Evolutionary conservation across 805 yeast species (phyloP).

Genomic region (Komagataella kurtzmanii): DNA sequence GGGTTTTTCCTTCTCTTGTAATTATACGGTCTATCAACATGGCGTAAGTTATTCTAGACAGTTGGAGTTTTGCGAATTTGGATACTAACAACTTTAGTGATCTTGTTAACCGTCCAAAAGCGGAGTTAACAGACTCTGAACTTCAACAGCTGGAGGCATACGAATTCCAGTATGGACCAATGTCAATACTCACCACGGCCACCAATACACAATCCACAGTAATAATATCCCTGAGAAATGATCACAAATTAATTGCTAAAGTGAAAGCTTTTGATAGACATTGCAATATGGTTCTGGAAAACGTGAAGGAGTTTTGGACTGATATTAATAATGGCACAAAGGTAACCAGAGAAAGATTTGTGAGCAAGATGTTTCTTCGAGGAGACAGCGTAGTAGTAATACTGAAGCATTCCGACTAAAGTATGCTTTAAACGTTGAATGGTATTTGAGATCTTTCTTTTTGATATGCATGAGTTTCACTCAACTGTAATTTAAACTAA

Average conservation of each 20-base stretch:
- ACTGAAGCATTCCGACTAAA: constrained; percentile 14
- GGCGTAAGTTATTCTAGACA: constrained; percentile 5
- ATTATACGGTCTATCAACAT: constrained; percentile 1
- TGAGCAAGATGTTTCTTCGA: constrained; percentile 80
- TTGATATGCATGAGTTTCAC: not conserved
- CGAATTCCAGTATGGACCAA: constrained; percentile 84
- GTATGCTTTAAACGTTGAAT: not conserved
- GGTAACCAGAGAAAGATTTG: constrained; percentile 51
- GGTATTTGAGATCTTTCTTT: not conserved
- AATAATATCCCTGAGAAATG: constrained; percentile 81
- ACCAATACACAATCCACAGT: constrained; percentile 64
- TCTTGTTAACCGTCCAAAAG: constrained; percentile 56
- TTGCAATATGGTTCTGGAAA: constrained; percentile 83
- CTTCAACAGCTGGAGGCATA: constrained; percentile 75
- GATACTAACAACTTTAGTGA: constrained; percentile 28
- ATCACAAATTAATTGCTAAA: constrained; percentile 80
- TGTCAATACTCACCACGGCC: constrained; percentile 77
- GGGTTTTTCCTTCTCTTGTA: not conserved
- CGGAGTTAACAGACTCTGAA: constrained; percentile 72
- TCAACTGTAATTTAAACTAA: not conserved
- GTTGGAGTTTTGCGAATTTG: not conserved
- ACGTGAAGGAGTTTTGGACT: constrained; percentile 70
- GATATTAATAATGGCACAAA: constrained; percentile 43
- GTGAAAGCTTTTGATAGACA: constrained; percentile 95
- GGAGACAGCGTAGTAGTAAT: constrained; percentile 93